Conservation (phyloP, 768 basidiomycete genomes). For the Tremella mesenterica region DNA sequence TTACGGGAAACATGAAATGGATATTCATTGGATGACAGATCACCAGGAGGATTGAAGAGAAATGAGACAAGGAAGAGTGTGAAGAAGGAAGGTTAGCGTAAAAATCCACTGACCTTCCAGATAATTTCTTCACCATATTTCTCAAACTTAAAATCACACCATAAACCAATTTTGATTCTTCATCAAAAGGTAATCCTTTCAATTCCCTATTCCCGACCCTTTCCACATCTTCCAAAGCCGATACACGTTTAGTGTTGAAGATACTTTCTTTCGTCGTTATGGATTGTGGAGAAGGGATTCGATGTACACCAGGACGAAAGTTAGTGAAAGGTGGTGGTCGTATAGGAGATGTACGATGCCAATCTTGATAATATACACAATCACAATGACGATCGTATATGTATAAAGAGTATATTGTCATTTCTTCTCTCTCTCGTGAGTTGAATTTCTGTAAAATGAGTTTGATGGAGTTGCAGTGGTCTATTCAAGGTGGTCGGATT, state of each 20-base stretch:
- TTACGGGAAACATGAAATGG: too few species aligned
- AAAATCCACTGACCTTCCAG: constrained; percentile 57
- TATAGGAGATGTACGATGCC: constrained; percentile 70
- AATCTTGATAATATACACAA: constrained; percentile 92
- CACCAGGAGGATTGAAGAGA: background rate
- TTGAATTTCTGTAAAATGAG: too few species aligned
- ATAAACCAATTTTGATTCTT: constrained; percentile 94
- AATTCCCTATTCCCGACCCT: background rate
- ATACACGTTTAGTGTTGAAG: constrained; percentile 23
- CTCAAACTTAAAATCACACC: constrained; percentile 83
- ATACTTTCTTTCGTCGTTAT: constrained; percentile 25
- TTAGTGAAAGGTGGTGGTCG: constrained; percentile 60
- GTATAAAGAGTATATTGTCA: constrained; percentile 89
- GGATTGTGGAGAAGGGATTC: constrained; percentile 51
- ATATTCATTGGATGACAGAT: too few species aligned
- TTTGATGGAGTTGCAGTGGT: too few species aligned
- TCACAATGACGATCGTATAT: constrained; percentile 88
- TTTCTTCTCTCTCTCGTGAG: too few species aligned
- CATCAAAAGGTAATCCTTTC: constrained; percentile 71
- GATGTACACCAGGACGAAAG: constrained; percentile 71
- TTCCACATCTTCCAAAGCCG: background rate
- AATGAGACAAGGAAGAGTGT: background rate
- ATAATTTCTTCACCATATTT: constrained; percentile 91
- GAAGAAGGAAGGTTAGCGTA: too few species aligned
- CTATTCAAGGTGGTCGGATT: too few species aligned